phyloP scores from a whole-genome alignment of 352 stramenopile genomes.

The Pythium rhizo-oryzae region DNA sequence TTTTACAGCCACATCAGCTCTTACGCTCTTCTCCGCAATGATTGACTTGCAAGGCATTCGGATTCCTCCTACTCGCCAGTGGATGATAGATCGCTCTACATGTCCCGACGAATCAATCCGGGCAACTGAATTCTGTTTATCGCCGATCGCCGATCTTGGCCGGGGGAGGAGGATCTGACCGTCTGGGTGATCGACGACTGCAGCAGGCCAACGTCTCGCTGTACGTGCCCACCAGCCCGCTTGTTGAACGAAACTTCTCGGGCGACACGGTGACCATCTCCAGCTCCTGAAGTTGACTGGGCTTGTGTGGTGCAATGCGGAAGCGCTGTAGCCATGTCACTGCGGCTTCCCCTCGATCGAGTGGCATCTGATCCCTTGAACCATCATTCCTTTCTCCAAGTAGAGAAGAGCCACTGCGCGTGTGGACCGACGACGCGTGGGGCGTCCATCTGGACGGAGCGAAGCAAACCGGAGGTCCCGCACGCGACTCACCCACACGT shows the following conservation, averaged over 20 bases:
- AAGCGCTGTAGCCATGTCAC: constrained; percentile 19
- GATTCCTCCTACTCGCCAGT: too few species aligned
- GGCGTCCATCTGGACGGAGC: neutral
- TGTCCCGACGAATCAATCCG: too few species aligned
- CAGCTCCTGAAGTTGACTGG: too few species aligned
- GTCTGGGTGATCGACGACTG: constrained; percentile 63
- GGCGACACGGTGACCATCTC: constrained; percentile 46
- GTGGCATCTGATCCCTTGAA: constrained; percentile 10
- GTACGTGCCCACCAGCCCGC: constrained; percentile 59
- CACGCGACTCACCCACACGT: neutral
- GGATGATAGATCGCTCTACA: too few species aligned
- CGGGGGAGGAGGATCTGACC: constrained; percentile 60
- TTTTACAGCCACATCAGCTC: too few species aligned
- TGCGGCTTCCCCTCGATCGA: neutral
- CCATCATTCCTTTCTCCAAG: neutral
- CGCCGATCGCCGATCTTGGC: too few species aligned
- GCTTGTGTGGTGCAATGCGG: too few species aligned
- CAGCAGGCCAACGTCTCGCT: constrained; percentile 46
- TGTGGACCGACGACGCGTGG: neutral
- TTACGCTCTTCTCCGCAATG: too few species aligned
- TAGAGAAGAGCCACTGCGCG: neutral
- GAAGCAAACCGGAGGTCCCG: neutral
- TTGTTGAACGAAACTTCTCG: constrained; percentile 68
- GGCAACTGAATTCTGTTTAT: too few species aligned
- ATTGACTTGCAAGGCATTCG: too few species aligned